These are phyloP conservation scores for Pezicula carpinea DNA, from an alignment of 2,329 filamentous ascomycete species.

Conservation along the genomic window DNA sequence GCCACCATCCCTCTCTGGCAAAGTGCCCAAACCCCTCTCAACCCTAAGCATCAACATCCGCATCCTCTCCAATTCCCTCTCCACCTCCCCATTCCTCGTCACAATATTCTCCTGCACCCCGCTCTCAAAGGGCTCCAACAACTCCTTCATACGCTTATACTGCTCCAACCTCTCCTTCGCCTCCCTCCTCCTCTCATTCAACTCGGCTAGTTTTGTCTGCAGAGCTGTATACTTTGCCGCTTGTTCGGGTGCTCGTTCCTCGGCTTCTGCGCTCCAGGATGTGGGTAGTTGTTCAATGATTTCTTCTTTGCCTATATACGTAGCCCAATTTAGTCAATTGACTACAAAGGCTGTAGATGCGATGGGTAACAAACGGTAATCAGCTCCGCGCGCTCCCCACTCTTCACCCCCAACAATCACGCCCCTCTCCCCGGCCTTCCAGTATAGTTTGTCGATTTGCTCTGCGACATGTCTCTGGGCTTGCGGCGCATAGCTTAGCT, in stretches of 20 bases:
- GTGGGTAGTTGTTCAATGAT: conserved; percentile 25
- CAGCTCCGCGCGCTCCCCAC: conserved; percentile 31
- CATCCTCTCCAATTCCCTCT: conserved; percentile 63
- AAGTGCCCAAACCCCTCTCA: conserved; percentile 42
- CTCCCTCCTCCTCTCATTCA: conserved; percentile 41
- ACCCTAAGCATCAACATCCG: conserved; percentile 58
- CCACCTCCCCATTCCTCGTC: conserved; percentile 59
- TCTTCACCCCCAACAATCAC: conserved; percentile 31
- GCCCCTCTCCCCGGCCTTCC: conserved; percentile 36
- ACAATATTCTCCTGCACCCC: conserved; percentile 60
- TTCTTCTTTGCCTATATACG: conserved; percentile 12
- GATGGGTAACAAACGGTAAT: conserved; percentile 24
- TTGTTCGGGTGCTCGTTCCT: conserved; percentile 32
- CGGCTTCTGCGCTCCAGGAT: conserved; percentile 29
- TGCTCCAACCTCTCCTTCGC: conserved; percentile 39
- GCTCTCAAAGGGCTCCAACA: conserved; percentile 48
- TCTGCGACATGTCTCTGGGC: conserved; percentile 68
- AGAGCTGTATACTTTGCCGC: conserved; percentile 48
- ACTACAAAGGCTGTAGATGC: background rate
- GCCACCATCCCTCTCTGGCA: conserved; percentile 12
- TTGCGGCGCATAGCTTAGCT: conserved; percentile 61
- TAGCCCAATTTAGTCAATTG: conserved; percentile 1
- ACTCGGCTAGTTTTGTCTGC: conserved; percentile 42
- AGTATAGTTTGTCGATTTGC: conserved; percentile 65
- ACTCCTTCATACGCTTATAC: conserved; percentile 42